phyloP scores from a whole-genome alignment of 192 early-diverging fungal genomes.

The Paraglomus occultum region DNA sequence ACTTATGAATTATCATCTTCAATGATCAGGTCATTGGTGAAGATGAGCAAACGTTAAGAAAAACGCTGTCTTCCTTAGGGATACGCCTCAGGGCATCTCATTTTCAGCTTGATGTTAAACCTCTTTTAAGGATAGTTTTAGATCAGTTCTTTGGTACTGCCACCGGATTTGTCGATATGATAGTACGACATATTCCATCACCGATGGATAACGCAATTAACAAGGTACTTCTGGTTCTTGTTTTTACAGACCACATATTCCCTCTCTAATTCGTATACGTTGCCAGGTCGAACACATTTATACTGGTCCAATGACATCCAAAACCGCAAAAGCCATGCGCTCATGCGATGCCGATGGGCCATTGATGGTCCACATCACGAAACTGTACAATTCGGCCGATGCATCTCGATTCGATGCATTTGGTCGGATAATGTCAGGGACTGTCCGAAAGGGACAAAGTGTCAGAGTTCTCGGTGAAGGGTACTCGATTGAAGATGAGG shows the following conservation, averaged over 20 bases:
- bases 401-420: conserved; percentile 86
- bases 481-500: conserved; percentile 90
- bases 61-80: conserved; percentile 71
- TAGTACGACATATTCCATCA: conserved; percentile 71
- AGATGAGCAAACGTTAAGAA: conserved; percentile 66
- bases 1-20: neutral
- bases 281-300: conserved; percentile 54
- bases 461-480: conserved; percentile 93
- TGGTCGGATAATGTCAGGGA: conserved; percentile 94
- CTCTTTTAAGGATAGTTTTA: conserved; percentile 78
- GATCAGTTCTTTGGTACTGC: conserved; percentile 89
- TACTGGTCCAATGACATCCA: conserved; percentile 58
- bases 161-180: conserved; percentile 90
- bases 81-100: conserved; percentile 79
- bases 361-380: conserved; percentile 89
- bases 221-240: conserved; percentile 35
- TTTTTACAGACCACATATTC: no score
- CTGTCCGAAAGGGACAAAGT: conserved; percentile 66
- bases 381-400: conserved; percentile 86
- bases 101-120: conserved; percentile 79
- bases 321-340: conserved; percentile 67
- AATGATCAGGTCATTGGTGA: conserved; percentile 66
- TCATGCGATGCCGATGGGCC: conserved; percentile 86
- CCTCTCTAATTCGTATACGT: neutral
- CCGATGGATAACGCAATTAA: conserved; percentile 72